Evolutionary conservation across 1,284 basidiomycete species (phyloP).

Genomic region (Golubevia pallescens): DNA sequence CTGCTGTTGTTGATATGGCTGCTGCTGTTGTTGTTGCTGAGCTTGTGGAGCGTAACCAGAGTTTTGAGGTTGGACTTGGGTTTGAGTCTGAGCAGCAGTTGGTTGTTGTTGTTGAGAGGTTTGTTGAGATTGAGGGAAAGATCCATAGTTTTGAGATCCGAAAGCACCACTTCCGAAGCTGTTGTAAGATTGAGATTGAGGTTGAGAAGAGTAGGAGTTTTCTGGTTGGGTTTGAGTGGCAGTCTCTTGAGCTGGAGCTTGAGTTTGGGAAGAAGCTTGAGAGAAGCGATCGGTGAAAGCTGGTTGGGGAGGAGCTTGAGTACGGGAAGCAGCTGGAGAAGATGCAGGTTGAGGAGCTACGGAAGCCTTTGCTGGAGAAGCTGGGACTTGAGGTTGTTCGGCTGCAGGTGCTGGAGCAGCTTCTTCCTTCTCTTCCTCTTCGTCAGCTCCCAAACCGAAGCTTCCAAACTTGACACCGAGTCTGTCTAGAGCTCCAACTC

Average conservation of each 20-base stretch:
- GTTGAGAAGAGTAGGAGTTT: background rate
- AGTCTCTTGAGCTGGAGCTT: background rate
- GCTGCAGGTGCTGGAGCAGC: slow-evolving; percentile 21
- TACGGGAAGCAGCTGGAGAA: slow-evolving; percentile 36
- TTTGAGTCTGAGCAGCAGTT: no score
- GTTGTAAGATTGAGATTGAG: background rate
- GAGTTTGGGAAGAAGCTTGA: slow-evolving; percentile 3
- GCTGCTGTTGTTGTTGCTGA: slow-evolving; percentile 11
- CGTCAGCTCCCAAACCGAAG: slow-evolving; percentile 8
- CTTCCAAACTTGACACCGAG: slow-evolving; percentile 59
- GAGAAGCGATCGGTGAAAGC: slow-evolving; percentile 8
- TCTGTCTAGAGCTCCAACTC: slow-evolving; percentile 48
- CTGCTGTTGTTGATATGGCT: slow-evolving; percentile 10
- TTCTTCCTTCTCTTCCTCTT: slow-evolving; percentile 21
- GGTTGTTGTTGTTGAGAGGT: slow-evolving; percentile 9
- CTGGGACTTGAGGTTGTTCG: slow-evolving; percentile 9
- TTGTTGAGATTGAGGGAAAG: no score
- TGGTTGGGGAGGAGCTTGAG: slow-evolving; percentile 5
- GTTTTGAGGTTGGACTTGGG: slow-evolving; percentile 6
- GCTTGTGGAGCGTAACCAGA: slow-evolving; percentile 9
- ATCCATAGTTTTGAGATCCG: no score
- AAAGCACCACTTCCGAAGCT: no score
- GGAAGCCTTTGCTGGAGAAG: slow-evolving; percentile 3
- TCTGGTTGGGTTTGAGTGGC: background rate
- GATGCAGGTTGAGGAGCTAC: slow-evolving; percentile 25